Conservation (phyloP, 306 rosid species). For the Castanea sativa region DNA sequence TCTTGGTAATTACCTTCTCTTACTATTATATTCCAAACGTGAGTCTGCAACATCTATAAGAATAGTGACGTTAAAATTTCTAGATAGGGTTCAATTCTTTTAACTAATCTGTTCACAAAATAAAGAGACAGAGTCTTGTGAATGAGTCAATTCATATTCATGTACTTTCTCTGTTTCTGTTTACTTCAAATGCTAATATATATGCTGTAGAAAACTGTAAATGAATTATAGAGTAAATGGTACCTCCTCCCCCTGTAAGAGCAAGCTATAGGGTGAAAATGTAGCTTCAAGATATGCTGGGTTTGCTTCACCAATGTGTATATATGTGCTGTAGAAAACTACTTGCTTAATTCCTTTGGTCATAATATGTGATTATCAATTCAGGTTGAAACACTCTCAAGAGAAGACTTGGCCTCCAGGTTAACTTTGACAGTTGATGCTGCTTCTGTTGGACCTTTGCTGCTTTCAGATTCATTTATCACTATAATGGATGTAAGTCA, state of each 20-base stretch:
- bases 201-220: too few relatives aligned
- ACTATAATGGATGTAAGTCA: conserved; percentile 94
- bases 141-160: background rate
- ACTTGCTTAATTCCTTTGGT: conserved; percentile 1
- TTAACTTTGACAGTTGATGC: conserved; percentile 83
- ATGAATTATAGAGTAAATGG: too few relatives aligned
- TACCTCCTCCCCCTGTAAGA: too few relatives aligned
- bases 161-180: background rate
- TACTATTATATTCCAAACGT: background rate
- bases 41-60: background rate
- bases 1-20: background rate
- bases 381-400: conserved; percentile 93
- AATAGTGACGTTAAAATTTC: background rate
- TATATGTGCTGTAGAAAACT: background rate
- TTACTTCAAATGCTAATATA: background rate
- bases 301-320: too few relatives aligned
- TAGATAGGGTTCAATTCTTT: background rate
- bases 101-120: background rate
- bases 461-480: conserved; percentile 79
- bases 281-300: too few relatives aligned
- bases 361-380: conserved; percentile 1
- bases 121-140: background rate
- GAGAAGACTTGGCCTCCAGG: conserved; percentile 93
- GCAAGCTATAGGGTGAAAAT: too few relatives aligned
- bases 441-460: conserved; percentile 82